Percentiles rank a stretch among this genome's conserved stretches.
Evolutionary conservation across 1,284 basidiomycete species (phyloP).

Genomic region (Ceraceosorus guamensis): DNA sequence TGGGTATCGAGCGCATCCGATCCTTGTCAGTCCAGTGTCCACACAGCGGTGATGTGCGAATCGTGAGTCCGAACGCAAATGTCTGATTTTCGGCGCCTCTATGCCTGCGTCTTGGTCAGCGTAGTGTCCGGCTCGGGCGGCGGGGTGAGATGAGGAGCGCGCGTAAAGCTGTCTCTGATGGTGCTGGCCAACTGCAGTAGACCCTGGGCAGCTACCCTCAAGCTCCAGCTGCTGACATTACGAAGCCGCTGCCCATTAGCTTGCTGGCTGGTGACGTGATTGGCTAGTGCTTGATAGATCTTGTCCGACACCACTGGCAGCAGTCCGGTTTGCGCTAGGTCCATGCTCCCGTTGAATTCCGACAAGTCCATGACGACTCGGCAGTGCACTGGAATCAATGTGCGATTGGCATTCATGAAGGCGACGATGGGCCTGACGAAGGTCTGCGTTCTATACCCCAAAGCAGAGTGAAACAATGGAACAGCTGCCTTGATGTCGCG

Average conservation of each 20-base stretch:
- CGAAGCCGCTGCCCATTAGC: slow-evolving; percentile 34
- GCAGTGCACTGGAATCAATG: slow-evolving; percentile 41
- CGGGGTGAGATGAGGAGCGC: not conserved
- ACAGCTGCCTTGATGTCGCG: slow-evolving; percentile 93
- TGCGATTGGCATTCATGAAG: slow-evolving; percentile 61
- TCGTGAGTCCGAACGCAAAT: too few relatives aligned
- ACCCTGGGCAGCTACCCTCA: slow-evolving; percentile 27
- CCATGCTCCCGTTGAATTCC: slow-evolving; percentile 46
- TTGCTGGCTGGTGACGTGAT: slow-evolving; percentile 41
- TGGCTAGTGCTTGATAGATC: slow-evolving; percentile 46
- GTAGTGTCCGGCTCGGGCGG: too few relatives aligned
- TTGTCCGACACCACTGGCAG: slow-evolving; percentile 41
- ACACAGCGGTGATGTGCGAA: too few relatives aligned
- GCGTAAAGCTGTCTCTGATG: slow-evolving; percentile 2
- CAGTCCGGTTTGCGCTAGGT: slow-evolving; percentile 45
- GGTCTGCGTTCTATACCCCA: slow-evolving; percentile 90
- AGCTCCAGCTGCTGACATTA: slow-evolving; percentile 42
- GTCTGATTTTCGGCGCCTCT: too few relatives aligned
- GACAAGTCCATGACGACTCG: slow-evolving; percentile 44
- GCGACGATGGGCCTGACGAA: slow-evolving; percentile 92
- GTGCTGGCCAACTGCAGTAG: slow-evolving; percentile 13
- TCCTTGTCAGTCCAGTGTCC: too few relatives aligned
- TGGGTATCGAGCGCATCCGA: too few relatives aligned
- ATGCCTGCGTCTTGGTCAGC: too few relatives aligned
- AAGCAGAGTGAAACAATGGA: slow-evolving; percentile 53